Conservation (phyloP, 768 basidiomycete species). For the Roridomyces roridus region DNA sequence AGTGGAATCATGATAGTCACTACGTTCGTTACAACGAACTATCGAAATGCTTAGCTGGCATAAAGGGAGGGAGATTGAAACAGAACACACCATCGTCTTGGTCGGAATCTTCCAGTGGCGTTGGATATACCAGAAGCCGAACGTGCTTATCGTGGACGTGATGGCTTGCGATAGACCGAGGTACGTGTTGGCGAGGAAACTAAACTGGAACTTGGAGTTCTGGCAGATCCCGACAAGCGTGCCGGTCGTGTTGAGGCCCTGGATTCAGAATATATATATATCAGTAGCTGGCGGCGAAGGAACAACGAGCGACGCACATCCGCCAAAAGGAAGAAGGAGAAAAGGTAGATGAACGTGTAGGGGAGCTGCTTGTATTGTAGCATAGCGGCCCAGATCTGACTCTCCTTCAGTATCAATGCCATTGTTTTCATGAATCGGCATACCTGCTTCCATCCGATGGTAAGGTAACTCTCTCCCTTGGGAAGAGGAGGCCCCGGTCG, state of each 20-base stretch:
- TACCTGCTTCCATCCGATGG: conserved; percentile 88
- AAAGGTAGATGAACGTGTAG: conserved; percentile 81
- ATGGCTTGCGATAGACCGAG: conserved; percentile 66
- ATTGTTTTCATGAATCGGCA: conserved; percentile 5
- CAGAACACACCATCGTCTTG: conserved; percentile 71
- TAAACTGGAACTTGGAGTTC: conserved; percentile 81
- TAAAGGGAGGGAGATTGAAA: not conserved
- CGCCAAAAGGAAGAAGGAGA: conserved; percentile 79
- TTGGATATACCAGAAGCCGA: conserved; percentile 88
- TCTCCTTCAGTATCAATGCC: not conserved
- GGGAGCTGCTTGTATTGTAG: conserved; percentile 82
- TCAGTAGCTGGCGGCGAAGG: not conserved
- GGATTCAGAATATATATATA: conserved; percentile 1
- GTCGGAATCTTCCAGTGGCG: conserved; percentile 78
- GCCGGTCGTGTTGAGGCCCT: conserved; percentile 84
- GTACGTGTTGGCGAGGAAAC: conserved; percentile 72
- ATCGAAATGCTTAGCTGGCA: not conserved
- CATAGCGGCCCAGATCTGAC: conserved; percentile 76
- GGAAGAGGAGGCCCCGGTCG: conserved; percentile 83
- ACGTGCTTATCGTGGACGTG: conserved; percentile 72
- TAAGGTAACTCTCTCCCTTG: conserved; percentile 76
- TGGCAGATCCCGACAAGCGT: conserved; percentile 80
- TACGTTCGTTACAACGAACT: conserved; percentile 82
- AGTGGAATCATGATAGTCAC: conserved; percentile 80
- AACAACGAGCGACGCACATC: conserved; percentile 52